Evolutionary conservation across 1,284 basidiomycete species (phyloP).

Genomic region (Trametes polyzona): DNA sequence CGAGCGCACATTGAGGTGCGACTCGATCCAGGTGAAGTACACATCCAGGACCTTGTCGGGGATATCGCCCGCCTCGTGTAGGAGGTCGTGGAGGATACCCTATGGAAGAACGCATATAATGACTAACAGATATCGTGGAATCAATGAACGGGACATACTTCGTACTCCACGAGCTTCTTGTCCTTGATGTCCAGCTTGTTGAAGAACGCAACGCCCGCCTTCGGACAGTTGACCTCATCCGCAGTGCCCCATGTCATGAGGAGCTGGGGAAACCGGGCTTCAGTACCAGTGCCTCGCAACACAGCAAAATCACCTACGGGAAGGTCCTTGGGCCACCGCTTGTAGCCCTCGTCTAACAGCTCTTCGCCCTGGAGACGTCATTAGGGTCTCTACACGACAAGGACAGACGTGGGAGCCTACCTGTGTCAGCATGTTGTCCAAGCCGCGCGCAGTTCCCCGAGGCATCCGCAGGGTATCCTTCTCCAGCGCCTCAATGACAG

Average conservation of each 20-base stretch:
- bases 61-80: constrained; percentile 77
- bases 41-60: constrained; percentile 61
- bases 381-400: neutral
- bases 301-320: constrained; percentile 50
- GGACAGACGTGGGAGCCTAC: constrained; percentile 39
- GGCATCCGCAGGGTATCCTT: constrained; percentile 72
- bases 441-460: constrained; percentile 61
- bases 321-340: constrained; percentile 71
- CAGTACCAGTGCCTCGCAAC: neutral
- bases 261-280: constrained; percentile 37
- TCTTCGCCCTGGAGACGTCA: constrained; percentile 55
- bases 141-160: constrained; percentile 28
- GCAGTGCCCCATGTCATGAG: constrained; percentile 77
- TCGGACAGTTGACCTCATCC: constrained; percentile 68
- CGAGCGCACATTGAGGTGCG: constrained; percentile 5
- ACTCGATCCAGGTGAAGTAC: constrained; percentile 59
- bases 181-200: constrained; percentile 60
- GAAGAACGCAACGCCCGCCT: constrained; percentile 64
- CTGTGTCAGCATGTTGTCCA: constrained; percentile 75
- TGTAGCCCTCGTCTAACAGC: constrained; percentile 56
- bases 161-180: constrained; percentile 53
- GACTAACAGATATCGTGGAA: neutral
- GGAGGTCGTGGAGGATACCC: constrained; percentile 82
- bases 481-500: constrained; percentile 54
- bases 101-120: constrained; percentile 33